These are phyloP conservation scores for Yamadazyma spencermartinsiae DNA, from an alignment of 1,139 yeast genomes.

Conservation along the genomic window DNA sequence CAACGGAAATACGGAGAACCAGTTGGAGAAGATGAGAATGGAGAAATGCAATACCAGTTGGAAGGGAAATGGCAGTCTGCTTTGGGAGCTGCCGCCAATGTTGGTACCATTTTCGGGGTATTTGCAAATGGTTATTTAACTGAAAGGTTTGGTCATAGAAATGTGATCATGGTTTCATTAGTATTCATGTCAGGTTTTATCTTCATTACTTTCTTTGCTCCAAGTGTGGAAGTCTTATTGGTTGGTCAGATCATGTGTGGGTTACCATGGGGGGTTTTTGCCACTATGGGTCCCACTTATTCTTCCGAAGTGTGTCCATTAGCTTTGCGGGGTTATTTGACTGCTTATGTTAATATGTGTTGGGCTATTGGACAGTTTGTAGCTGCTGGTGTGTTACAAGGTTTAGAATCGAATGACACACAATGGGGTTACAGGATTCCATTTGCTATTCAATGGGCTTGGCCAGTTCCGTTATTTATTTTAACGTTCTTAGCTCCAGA, in stretches of 20 bases:
- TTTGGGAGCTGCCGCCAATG: conserved; percentile 20
- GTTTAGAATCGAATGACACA: conserved; percentile 19
- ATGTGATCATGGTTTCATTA: conserved; percentile 21
- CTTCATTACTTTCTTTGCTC: conserved; percentile 25
- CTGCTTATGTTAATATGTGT: conserved; percentile 30
- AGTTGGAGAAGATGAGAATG: conserved; percentile 14
- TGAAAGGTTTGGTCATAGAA: conserved; percentile 26
- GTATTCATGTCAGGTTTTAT: conserved; percentile 23
- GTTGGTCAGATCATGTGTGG: conserved; percentile 27
- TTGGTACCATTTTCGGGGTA: conserved; percentile 25
- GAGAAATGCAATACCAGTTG: conserved; percentile 17
- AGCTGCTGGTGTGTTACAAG: conserved; percentile 28
- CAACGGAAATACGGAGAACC: conserved; percentile 21
- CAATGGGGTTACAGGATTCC: conserved; percentile 27
- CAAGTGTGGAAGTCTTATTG: conserved; percentile 18
- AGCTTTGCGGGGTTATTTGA: conserved; percentile 24
- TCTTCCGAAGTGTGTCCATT: conserved; percentile 25
- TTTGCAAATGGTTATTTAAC: conserved; percentile 23
- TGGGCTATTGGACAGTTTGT: conserved; percentile 35
- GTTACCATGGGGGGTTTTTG: conserved; percentile 28
- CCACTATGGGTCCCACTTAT: conserved; percentile 27
- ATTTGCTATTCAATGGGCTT: conserved; percentile 30
- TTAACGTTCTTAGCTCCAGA: conserved; percentile 26
- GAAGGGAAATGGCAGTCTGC: conserved; percentile 26
- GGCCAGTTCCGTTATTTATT: conserved; percentile 25